Evolutionary conservation across 352 stramenopile species (phyloP), one percentile per base, ranked within the genome.

Genomic region (Elongisporangium senticosum): DNA sequence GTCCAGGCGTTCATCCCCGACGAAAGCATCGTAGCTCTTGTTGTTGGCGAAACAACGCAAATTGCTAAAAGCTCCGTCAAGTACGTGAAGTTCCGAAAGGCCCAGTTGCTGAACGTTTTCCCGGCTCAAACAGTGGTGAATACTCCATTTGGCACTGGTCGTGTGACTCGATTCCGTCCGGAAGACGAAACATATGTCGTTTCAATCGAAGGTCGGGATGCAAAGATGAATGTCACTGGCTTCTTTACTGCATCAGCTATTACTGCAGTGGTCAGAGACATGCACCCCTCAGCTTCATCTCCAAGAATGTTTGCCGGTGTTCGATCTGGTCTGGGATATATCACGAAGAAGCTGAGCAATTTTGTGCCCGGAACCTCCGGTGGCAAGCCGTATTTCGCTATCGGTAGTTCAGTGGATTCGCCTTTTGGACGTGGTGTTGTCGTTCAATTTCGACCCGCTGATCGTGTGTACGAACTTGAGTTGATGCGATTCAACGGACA

Each of bases 131-230:
- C 75, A 4, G n/a, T 77, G 15, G 76, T 93, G 20, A 77, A 86
- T 54, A 93, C 85, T n/a, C 64, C 86, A 26, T 95, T 93, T 63
- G 85, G 85, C 47, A 84, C 86, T 8, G 83, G 83, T 10, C 68
- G 74, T 21, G 72, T 93, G 13, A 50, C 89, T 20, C 62, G 62
- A 23, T 95, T 86, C 57, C 78, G 83, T n/a, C 43, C 53, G 2
- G 74, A 90, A 40, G 80, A 92, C 61, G 79, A 83, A 54, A 83
- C 88, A 15, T 92, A 92, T 55, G 74, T 77, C 22, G 75, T 92
- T 23, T 57, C 68, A 5, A 83, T 90, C 57, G 67, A 73, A 19
- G 49, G 66, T 17, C 58, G 68, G 2, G 70, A 71, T 54, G 66
- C 59, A 10, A 71, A 68, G 40, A 73, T 85, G 68, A 59, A 77